Percentiles rank a stretch among this genome's conserved stretches.
Evolutionary conservation across 768 basidiomycete genomes (phyloP).

Genomic region (Phlebiopsis flavidoalba): DNA sequence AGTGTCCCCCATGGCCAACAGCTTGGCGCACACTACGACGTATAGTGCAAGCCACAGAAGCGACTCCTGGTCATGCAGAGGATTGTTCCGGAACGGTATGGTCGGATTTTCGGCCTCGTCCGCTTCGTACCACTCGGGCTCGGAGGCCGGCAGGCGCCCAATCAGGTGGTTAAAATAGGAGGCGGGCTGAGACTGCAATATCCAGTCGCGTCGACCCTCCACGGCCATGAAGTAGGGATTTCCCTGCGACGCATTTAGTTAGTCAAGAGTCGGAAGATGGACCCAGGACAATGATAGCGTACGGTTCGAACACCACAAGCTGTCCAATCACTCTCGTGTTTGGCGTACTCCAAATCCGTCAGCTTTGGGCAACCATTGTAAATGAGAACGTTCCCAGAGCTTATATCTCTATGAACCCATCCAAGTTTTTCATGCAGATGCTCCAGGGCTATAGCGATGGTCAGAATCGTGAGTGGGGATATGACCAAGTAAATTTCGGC

Average conservation of each 20-base stretch:
- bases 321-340: not conserved
- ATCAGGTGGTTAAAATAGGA: not conserved
- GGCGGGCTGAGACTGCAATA: not conserved
- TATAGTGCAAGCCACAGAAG: constrained; percentile 10
- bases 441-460: not conserved
- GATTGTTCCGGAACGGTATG: not conserved
- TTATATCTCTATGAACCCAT: constrained; percentile 17
- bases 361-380: not conserved
- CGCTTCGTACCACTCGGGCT: too few species aligned
- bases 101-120: not conserved
- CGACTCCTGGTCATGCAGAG: constrained; percentile 13
- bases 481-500: too few species aligned
- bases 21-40: not conserved
- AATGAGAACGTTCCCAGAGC: constrained; percentile 11
- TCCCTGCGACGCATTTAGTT: not conserved
- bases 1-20: not conserved
- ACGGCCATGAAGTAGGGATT: constrained; percentile 4
- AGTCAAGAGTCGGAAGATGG: too few species aligned
- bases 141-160: too few species aligned
- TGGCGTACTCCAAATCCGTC: constrained; percentile 14
- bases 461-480: not conserved
- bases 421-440: not conserved
- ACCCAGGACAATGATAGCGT: not conserved
- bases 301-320: not conserved
- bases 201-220: not conserved